These are phyloP conservation scores for Aspergillus asperescens DNA, from an alignment of 495 filamentous ascomycete species.

Conservation along the genomic window DNA sequence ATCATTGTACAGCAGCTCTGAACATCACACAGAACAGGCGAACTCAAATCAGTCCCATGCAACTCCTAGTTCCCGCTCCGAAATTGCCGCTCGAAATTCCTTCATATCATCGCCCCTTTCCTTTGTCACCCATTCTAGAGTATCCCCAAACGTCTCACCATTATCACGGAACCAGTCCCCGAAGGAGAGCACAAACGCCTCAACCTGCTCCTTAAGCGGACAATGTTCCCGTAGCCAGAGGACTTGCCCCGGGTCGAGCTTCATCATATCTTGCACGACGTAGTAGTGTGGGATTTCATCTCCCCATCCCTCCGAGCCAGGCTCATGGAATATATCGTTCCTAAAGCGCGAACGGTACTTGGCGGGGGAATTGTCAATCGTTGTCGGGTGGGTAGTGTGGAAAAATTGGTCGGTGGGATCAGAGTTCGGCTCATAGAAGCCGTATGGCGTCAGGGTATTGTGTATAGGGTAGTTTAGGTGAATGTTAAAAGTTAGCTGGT, in stretches of 20 bases:
- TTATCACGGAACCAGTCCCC: slow-evolving; percentile 63
- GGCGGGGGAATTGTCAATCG: slow-evolving; percentile 21
- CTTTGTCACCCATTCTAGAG: slow-evolving; percentile 39
- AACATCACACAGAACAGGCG: neutral
- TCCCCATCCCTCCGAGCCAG: slow-evolving; percentile 50
- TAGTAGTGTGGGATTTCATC: slow-evolving; percentile 61
- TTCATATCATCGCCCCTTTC: slow-evolving; percentile 38
- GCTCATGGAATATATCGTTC: slow-evolving; percentile 36
- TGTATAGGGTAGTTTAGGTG: slow-evolving; percentile 43
- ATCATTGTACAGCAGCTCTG: neutral
- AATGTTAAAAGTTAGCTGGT: slow-evolving; percentile 49
- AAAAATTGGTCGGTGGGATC: slow-evolving; percentile 21
- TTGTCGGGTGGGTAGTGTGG: slow-evolving; percentile 20
- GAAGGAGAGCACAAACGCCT: slow-evolving; percentile 43
- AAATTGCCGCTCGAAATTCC: slow-evolving; percentile 27
- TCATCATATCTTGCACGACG: slow-evolving; percentile 61
- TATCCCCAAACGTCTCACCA: slow-evolving; percentile 55
- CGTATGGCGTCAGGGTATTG: neutral
- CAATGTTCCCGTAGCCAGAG: slow-evolving; percentile 52
- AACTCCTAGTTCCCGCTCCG: slow-evolving; percentile 28
- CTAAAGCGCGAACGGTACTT: slow-evolving; percentile 30
- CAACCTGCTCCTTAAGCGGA: slow-evolving; percentile 49
- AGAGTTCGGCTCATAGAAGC: slow-evolving; percentile 7
- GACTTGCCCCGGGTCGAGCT: slow-evolving; percentile 55
- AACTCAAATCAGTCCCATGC: slow-evolving; percentile 12